Percentiles rank a stretch among this genome's conserved stretches.
phyloP scores from a whole-genome alignment of 495 filamentous ascomycete genomes.

The Lasiosphaeria miniovina region DNA sequence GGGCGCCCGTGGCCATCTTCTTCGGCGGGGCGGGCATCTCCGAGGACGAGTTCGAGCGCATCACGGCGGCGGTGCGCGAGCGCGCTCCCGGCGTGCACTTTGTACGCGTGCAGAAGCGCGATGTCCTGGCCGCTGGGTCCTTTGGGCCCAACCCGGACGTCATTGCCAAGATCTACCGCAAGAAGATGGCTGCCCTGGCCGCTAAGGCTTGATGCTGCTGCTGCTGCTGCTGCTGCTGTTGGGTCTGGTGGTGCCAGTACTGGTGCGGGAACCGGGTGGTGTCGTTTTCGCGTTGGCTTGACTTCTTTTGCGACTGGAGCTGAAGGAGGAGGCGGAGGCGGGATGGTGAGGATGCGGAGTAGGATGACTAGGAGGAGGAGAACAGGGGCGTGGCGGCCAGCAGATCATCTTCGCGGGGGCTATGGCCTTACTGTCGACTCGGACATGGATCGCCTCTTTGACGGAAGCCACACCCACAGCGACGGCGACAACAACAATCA shows the following conservation, averaged over 20 bases:
- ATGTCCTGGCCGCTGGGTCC: slow-evolving; percentile 30
- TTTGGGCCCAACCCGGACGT: slow-evolving; percentile 31
- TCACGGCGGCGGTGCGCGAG: slow-evolving; percentile 23
- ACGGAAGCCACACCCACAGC: too few relatives aligned
- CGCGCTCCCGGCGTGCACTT: slow-evolving; percentile 16
- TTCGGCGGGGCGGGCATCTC: slow-evolving; percentile 32
- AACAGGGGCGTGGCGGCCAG: too few relatives aligned
- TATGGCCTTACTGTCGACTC: too few relatives aligned
- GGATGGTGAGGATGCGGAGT: too few relatives aligned
- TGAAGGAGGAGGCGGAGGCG: too few relatives aligned
- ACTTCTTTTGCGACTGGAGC: too few relatives aligned
- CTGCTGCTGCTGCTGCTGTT: too few relatives aligned
- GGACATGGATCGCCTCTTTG: too few relatives aligned
- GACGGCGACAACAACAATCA: neutral
- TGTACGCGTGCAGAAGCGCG: slow-evolving; percentile 26
- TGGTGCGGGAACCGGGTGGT: too few relatives aligned
- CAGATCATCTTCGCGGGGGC: neutral
- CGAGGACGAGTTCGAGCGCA: slow-evolving; percentile 29
- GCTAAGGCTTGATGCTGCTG: slow-evolving; percentile 3
- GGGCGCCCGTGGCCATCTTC: slow-evolving; percentile 28
- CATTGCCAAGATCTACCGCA: slow-evolving; percentile 33
- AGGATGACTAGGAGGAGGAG: too few relatives aligned
- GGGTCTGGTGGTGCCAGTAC: neutral
- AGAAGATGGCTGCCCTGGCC: slow-evolving; percentile 29
- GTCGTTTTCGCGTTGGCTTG: too few relatives aligned